These are phyloP conservation scores for Nepenthes mirabilis DNA, from an alignment of 148 eudicot genomes.

Conservation along the genomic window DNA sequence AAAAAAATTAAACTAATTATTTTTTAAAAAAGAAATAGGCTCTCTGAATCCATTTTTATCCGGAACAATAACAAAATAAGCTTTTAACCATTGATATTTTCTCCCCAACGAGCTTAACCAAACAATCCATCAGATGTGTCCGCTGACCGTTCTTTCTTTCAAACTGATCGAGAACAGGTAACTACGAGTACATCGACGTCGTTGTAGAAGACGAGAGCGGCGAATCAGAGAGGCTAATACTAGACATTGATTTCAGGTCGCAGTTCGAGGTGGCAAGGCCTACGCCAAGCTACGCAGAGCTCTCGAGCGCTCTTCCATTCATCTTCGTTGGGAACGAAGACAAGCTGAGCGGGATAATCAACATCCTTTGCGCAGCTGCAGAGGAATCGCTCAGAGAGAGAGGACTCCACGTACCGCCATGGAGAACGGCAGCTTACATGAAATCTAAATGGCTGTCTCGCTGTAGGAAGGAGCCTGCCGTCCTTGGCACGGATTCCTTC, in stretches of 20 bases:
- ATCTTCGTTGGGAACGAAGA: slow-evolving; percentile 43
- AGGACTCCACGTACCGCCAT: slow-evolving; percentile 59
- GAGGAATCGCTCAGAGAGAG: slow-evolving; percentile 38
- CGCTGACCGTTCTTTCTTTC: no score
- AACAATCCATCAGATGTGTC: no score
- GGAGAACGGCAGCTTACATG: slow-evolving; percentile 50
- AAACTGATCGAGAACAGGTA: slow-evolving; percentile 13
- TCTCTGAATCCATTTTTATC: no score
- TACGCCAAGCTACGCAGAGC: slow-evolving; percentile 29
- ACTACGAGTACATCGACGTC: slow-evolving; percentile 42
- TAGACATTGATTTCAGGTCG: slow-evolving; percentile 59
- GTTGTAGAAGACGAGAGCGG: slow-evolving; percentile 7
- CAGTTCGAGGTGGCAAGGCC: slow-evolving; percentile 68
- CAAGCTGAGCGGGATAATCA: slow-evolving; percentile 24
- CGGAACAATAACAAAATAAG: no score
- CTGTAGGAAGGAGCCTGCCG: not conserved
- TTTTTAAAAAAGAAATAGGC: no score
- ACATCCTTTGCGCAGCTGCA: slow-evolving; percentile 33
- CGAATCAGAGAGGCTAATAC: slow-evolving; percentile 18
- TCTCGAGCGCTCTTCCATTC: slow-evolving; percentile 25
- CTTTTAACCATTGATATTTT: no score
- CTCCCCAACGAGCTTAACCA: no score
- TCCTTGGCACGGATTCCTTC: not conserved
- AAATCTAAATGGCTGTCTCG: slow-evolving; percentile 45
- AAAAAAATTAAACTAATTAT: no score